Evolutionary conservation across 768 basidiomycete species (phyloP).

Genomic region (Lactarius indigo): DNA sequence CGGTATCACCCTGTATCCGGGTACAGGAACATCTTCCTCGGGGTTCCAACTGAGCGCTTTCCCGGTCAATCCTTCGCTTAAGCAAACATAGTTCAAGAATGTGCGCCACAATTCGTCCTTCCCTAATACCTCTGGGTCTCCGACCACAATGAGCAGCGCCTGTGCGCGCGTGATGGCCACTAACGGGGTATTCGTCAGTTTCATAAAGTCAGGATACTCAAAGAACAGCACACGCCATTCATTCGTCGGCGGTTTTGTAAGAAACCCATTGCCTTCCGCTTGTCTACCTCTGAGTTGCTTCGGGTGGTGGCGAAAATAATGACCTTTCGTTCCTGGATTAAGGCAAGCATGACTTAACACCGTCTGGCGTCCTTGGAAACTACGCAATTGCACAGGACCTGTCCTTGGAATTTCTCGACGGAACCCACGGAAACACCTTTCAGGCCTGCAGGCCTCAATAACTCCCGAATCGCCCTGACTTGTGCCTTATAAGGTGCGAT

Average conservation of each 20-base stretch:
- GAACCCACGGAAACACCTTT: constrained; percentile 34
- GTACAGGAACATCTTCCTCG: neutral
- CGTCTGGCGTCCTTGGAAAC: too few species aligned
- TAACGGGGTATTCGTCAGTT: constrained; percentile 26
- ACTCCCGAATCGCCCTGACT: constrained; percentile 32
- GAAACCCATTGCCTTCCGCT: constrained; percentile 35
- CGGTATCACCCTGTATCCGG: neutral
- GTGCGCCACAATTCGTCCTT: constrained; percentile 57
- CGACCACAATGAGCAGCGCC: constrained; percentile 59
- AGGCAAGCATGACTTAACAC: neutral
- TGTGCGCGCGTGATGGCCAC: constrained; percentile 67
- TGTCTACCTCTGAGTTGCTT: constrained; percentile 31
- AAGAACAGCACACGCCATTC: constrained; percentile 34
- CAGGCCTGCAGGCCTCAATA: constrained; percentile 25
- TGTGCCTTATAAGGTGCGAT: constrained; percentile 42
- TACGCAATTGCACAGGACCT: constrained; percentile 28
- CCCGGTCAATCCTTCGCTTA: constrained; percentile 52
- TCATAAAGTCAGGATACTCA: neutral
- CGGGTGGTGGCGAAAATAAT: constrained; percentile 40
- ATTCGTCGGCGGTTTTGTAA: constrained; percentile 36
- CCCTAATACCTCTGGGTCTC: constrained; percentile 54
- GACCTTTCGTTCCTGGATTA: constrained; percentile 35
- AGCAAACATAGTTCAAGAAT: constrained; percentile 56
- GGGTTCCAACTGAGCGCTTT: constrained; percentile 38
- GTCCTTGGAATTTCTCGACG: constrained; percentile 43